Evolutionary conservation across 1,284 basidiomycete genomes (phyloP), one percentile per base, ranked within the genome.

Genomic region (Cutaneotrichosporon curvatum): DNA sequence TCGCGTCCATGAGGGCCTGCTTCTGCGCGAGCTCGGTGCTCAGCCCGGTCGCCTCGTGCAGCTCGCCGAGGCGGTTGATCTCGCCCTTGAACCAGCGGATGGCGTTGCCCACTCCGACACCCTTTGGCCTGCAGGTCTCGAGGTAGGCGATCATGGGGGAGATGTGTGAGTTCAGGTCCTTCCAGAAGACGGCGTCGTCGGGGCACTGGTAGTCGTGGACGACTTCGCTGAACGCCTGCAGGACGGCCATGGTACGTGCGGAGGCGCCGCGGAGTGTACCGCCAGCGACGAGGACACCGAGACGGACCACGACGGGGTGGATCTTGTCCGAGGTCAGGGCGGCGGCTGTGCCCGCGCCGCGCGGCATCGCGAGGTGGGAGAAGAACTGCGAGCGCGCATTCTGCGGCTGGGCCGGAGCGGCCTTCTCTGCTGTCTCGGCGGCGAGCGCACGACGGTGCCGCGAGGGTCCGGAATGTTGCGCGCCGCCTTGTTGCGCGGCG

Each of bases 1-100:
- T 97, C 56, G 86, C 85, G 40, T 79, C 77, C 58, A 86, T 84
- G 8, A 99, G 74, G 9, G 79, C 77, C 58, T 86, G 79, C 73
- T 96, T 97, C 23, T 94, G 92, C 86, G 94, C 92, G 40, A 89
- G 79, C 51, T 89, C 83, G 59, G 98, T 96, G 55, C 97, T 96
- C 58, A 85, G 25, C 22, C 25, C 40, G 21, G 16, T 84, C 41
- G 79, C 76, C 58, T 86, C 84, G 12, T 78, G 76, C 58, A 86
- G 79, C 71, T 97, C 92, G 59, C 89, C 86, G 38, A 90, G 82
- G 18, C 81, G 80, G 63, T 88, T 92, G 67, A 99, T 96, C 65
- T 97, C 90, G 51, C 95, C 78, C 75, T 99, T 98, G 62, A 99
- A 77, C 70, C 94, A 88, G 48, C 70, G 53, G 47, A 72, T 72